phyloP scores from a whole-genome alignment of 257 asterid genomes.

The Ligustrum vulgare region DNA sequence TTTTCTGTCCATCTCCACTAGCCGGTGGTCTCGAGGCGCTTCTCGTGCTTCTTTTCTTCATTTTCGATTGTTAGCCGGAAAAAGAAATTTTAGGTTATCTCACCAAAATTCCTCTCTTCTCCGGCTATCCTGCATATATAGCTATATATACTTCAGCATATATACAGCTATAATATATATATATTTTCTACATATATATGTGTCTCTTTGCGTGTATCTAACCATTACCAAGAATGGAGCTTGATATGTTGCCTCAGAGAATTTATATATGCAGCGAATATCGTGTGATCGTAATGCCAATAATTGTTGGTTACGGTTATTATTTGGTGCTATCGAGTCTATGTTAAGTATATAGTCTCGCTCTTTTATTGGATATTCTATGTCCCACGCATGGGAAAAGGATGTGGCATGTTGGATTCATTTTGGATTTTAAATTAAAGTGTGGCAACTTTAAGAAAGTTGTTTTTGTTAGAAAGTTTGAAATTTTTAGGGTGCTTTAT shows the following conservation, averaged over 20 bases:
- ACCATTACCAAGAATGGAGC: conserved; percentile 10
- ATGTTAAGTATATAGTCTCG: background rate
- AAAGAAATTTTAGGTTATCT: conserved; percentile 15
- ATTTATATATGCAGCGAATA: conserved; percentile 25
- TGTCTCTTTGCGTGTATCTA: background rate
- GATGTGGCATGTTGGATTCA: too few relatives aligned
- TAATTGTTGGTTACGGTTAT: background rate
- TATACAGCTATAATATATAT: background rate
- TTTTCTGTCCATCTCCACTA: conserved; percentile 13
- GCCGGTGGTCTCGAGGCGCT: conserved; percentile 15
- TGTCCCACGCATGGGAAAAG: background rate
- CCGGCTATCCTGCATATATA: conserved; percentile 8
- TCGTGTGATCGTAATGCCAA: conserved; percentile 15
- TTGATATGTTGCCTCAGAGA: conserved; percentile 12
- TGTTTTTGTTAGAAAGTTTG: background rate
- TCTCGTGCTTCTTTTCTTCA: conserved; percentile 43
- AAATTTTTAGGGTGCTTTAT: too few relatives aligned
- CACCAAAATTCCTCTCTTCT: conserved; percentile 28
- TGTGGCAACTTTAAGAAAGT: background rate
- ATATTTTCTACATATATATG: background rate
- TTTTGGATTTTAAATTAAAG: too few relatives aligned
- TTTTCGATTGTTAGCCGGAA: conserved; percentile 30
- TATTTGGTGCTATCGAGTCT: background rate
- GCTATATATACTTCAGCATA: background rate
- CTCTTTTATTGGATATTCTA: background rate